Evolutionary conservation across 177 flowering plant species (phyloP).

Genomic region (Tripterygium wilfordii): DNA sequence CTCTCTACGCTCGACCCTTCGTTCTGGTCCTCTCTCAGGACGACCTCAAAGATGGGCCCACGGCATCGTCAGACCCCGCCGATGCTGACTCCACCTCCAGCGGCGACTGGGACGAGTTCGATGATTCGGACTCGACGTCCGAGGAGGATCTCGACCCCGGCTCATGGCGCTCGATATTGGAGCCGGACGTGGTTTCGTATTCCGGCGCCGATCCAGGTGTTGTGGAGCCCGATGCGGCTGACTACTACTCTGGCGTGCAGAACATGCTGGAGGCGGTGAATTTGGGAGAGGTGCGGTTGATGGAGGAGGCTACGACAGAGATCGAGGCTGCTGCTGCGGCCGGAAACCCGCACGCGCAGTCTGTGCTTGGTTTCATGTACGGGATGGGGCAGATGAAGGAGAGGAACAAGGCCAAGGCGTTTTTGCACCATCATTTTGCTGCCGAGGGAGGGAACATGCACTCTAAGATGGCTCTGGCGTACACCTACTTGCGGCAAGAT

Average conservation of each 20-base stretch:
- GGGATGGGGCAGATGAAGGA: conserved; percentile 64
- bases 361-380: conserved; percentile 68
- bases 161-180: conserved; percentile 90
- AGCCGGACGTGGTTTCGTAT: conserved; percentile 35
- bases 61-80: conserved; percentile 14
- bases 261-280: conserved; percentile 49
- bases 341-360: conserved; percentile 72
- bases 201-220: conserved; percentile 1
- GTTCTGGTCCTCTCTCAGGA: conserved; percentile 72
- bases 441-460: conserved; percentile 76
- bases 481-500: conserved; percentile 73
- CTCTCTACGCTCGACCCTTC: conserved; percentile 49
- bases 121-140: conserved; percentile 49
- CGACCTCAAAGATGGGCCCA: conserved; percentile 49
- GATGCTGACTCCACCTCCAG: conserved; percentile 17
- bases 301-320: conserved; percentile 67
- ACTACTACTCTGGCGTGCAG: conserved; percentile 49
- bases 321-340: conserved; percentile 45
- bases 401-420: conserved; percentile 49
- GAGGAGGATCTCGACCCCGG: conserved; percentile 90
- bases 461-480: conserved; percentile 90
- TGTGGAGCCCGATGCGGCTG: conserved; percentile 5
- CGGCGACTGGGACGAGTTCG: conserved; percentile 78
- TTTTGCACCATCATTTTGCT: conserved; percentile 72
- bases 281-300: conserved; percentile 36